Evolutionary conservation across 164 flowering plant species (phyloP).

Genomic region (Echeveria elegans): DNA sequence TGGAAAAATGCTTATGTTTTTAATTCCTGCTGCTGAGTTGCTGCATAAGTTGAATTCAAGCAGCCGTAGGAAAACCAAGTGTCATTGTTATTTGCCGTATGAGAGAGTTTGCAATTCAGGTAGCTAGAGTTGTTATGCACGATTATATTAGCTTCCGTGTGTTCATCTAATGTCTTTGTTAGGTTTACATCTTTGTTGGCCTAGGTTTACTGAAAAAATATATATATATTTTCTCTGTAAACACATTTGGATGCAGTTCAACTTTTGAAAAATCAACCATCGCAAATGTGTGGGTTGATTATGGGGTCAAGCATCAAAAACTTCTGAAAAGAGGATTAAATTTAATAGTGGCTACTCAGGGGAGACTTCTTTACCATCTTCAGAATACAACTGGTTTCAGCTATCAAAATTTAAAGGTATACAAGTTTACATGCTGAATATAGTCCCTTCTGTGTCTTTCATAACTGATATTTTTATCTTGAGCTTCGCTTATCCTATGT

Average conservation of each 20-base stretch:
- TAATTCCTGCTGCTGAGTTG: constrained; percentile 86
- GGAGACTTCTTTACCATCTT: constrained; percentile 8
- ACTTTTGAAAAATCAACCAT: neutral
- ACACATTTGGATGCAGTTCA: constrained; percentile 3
- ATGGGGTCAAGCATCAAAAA: constrained; percentile 6
- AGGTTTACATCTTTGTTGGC: neutral
- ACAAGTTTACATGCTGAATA: neutral
- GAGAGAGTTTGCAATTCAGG: constrained; percentile 98
- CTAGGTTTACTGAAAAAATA: neutral
- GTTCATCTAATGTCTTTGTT: too few relatives aligned
- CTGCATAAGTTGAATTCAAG: constrained; percentile 37
- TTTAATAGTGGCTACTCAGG: constrained; percentile 5
- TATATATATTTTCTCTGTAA: neutral
- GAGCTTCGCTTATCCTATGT: neutral
- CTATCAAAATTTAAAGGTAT: constrained; percentile 3
- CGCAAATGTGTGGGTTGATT: neutral
- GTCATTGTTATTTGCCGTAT: constrained; percentile 90
- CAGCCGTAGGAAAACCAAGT: constrained; percentile 84
- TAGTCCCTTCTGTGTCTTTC: neutral
- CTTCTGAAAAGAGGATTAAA: constrained; percentile 3
- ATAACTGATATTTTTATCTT: neutral
- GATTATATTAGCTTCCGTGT: too few relatives aligned
- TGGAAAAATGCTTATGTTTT: constrained; percentile 90
- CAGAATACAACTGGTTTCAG: constrained; percentile 5
- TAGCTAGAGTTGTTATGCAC: constrained; percentile 12